Conservation (phyloP, 1,284 basidiomycete species). For the Cutaneotrichosporon cutaneum region DNA sequence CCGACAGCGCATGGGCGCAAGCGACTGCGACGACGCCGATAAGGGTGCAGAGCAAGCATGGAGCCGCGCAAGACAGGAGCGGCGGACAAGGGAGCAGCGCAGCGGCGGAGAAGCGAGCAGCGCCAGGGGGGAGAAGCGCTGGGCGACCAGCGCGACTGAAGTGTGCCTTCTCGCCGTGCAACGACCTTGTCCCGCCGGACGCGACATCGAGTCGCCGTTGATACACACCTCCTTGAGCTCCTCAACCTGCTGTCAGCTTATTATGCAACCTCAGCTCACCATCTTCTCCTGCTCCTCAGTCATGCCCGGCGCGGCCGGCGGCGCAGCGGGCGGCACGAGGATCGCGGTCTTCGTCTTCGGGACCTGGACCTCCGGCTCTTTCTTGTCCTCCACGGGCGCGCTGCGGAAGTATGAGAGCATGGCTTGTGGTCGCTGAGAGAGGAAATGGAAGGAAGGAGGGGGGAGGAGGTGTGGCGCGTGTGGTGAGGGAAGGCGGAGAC, state of each 20-base stretch:
- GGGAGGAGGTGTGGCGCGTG: neutral
- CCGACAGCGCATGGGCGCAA: too few species aligned
- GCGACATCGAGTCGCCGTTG: too few species aligned
- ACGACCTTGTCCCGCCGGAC: too few species aligned
- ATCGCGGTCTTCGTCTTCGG: neutral
- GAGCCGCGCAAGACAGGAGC: too few species aligned
- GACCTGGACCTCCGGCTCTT: neutral
- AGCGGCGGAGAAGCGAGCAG: too few species aligned
- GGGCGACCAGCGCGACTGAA: too few species aligned
- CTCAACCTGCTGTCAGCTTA: slow-evolving; percentile 57
- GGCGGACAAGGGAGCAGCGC: too few species aligned
- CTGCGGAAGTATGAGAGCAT: slow-evolving; percentile 7
- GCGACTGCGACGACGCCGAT: too few species aligned
- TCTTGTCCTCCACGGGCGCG: neutral
- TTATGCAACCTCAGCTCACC: neutral
- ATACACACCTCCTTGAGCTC: slow-evolving; percentile 59
- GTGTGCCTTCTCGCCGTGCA: too few species aligned
- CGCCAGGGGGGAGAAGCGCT: too few species aligned
- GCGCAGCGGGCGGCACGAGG: neutral
- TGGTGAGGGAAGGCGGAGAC: neutral
- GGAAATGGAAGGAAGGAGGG: neutral
- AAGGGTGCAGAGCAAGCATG: too few species aligned
- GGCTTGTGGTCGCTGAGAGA: neutral
- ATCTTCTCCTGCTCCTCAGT: neutral
- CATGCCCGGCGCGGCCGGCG: neutral